These are phyloP conservation scores for Ascochyta lentis DNA, from an alignment of 2,329 filamentous ascomycete genomes.

Conservation along the genomic window DNA sequence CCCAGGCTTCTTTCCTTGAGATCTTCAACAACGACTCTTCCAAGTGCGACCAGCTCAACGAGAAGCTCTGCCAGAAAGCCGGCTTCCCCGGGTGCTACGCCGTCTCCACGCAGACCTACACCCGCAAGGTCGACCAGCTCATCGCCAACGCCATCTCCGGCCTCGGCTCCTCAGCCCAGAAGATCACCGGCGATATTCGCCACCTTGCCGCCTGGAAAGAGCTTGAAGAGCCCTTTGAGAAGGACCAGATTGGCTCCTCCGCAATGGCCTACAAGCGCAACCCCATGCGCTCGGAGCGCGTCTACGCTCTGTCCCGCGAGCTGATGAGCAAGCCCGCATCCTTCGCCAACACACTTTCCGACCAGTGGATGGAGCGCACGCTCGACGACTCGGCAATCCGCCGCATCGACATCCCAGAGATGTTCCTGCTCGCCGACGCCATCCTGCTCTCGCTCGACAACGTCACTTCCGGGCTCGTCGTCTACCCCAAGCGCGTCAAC, in stretches of 20 bases:
- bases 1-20: slow-evolving; percentile 72
- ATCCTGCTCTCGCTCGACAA: slow-evolving; percentile 73
- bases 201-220: slow-evolving; percentile 80
- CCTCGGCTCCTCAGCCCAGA: slow-evolving; percentile 78
- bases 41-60: slow-evolving; percentile 68
- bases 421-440: slow-evolving; percentile 59
- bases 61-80: slow-evolving; percentile 70
- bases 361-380: slow-evolving; percentile 80
- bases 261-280: slow-evolving; percentile 71
- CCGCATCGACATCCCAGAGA: slow-evolving; percentile 58
- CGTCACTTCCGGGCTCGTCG: slow-evolving; percentile 74
- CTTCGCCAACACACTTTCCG: slow-evolving; percentile 67
- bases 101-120: slow-evolving; percentile 76
- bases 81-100: slow-evolving; percentile 67
- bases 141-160: slow-evolving; percentile 82
- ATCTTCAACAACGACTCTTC: slow-evolving; percentile 68
- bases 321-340: slow-evolving; percentile 63
- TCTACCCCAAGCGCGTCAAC: slow-evolving; percentile 77
- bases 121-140: slow-evolving; percentile 80
- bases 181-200: slow-evolving; percentile 76
- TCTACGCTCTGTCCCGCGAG: slow-evolving; percentile 65
- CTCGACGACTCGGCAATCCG: slow-evolving; percentile 79
- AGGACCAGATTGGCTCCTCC: slow-evolving; percentile 63
- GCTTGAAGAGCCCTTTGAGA: slow-evolving; percentile 83
- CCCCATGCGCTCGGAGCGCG: slow-evolving; percentile 65